Conservation (phyloP, 2,329 filamentous ascomycete species). For the Ascochyta koolunga region DNA sequence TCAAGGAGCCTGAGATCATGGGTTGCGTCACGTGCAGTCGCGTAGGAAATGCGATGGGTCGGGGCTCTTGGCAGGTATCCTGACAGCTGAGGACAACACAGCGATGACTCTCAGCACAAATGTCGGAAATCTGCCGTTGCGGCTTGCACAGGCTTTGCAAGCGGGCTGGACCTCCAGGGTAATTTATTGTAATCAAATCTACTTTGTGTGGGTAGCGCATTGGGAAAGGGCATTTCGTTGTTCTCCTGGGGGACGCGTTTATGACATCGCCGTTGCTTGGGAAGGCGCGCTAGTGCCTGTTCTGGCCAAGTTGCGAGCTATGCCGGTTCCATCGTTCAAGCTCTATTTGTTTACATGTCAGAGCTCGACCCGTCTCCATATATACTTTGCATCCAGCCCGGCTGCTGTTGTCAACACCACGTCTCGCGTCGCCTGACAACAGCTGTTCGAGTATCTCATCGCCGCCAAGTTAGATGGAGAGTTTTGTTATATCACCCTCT, state of each 20-base stretch:
- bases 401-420: slow-evolving; percentile 35
- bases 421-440: slow-evolving; percentile 33
- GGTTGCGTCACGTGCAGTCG: slow-evolving; percentile 9
- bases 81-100: neutral
- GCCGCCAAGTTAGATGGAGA: slow-evolving; percentile 50
- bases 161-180: neutral
- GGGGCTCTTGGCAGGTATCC: slow-evolving; percentile 19
- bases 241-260: slow-evolving; percentile 23
- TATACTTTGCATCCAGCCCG: slow-evolving; percentile 34
- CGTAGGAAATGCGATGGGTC: neutral
- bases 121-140: neutral
- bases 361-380: slow-evolving; percentile 24
- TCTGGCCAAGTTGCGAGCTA: slow-evolving; percentile 1
- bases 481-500: slow-evolving; percentile 47
- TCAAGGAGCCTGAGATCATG: slow-evolving; percentile 12
- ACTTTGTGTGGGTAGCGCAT: slow-evolving; percentile 23
- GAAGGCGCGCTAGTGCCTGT: slow-evolving; percentile 8
- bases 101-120: neutral
- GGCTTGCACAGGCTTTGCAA: neutral
- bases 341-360: slow-evolving; percentile 22
- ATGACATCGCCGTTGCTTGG: slow-evolving; percentile 16
- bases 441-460: slow-evolving; percentile 47
- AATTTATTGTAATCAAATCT: slow-evolving; percentile 1
- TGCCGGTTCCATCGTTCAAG: slow-evolving; percentile 5
- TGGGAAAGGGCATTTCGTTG: slow-evolving; percentile 20